Percentiles rank a stretch among this genome's conserved stretches.
These are phyloP conservation scores for Gossypium gossypioides DNA, from an alignment of 441 rosid genomes.

Conservation along the genomic window DNA sequence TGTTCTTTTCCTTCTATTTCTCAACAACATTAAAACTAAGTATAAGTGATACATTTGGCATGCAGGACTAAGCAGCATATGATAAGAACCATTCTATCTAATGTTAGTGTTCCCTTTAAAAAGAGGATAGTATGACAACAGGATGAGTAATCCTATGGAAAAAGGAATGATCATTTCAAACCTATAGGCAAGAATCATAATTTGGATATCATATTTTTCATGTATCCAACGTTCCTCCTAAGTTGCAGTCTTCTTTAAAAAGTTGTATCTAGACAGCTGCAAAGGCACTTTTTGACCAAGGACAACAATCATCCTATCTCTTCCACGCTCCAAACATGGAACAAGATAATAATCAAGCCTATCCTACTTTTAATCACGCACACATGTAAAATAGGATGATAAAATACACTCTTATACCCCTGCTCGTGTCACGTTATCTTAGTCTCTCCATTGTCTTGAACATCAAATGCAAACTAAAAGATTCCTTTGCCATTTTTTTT, in stretches of 20 bases:
- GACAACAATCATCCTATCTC: neutral
- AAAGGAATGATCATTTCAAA: neutral
- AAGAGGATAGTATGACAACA: neutral
- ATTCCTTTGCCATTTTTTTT: neutral
- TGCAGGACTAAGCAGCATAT: neutral
- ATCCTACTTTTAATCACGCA: neutral
- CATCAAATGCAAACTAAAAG: neutral
- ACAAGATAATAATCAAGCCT: neutral
- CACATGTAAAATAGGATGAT: neutral
- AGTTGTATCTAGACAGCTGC: neutral
- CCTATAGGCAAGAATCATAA: neutral
- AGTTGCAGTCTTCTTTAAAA: neutral
- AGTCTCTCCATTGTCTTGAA: neutral
- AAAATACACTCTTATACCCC: neutral
- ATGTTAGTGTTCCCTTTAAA: neutral
- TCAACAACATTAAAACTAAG: neutral
- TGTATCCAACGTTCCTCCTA: neutral
- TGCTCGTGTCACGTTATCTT: neutral
- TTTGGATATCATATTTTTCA: neutral
- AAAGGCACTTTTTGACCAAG: neutral
- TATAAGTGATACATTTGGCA: neutral
- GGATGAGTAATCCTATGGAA: neutral
- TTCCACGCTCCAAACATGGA: neutral
- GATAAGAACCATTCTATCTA: neutral
- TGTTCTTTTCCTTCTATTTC: neutral